Evolutionary conservation across 108 stramenopile species (phyloP).

Genomic region (Cyclotella baltica): DNA sequence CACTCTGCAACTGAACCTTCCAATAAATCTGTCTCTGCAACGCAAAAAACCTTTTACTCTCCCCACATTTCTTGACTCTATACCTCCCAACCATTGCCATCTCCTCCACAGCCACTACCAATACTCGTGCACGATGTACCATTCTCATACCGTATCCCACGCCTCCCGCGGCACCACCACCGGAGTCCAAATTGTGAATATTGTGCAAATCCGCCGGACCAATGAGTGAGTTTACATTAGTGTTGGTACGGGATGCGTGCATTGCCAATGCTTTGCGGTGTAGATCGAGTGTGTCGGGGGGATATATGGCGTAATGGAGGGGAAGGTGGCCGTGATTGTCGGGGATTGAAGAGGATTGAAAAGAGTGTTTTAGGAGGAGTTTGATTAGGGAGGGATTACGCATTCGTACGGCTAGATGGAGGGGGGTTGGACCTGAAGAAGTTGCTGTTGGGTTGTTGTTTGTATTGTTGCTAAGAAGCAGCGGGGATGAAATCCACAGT

Average conservation of each 20-base stretch:
- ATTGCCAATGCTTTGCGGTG: not conserved
- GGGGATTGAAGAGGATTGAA: not conserved
- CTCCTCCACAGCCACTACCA: not conserved
- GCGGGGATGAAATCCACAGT: slow-evolving; percentile 7
- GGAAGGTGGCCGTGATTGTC: slow-evolving; percentile 16
- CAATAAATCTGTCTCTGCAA: too few species aligned
- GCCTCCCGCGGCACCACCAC: slow-evolving; percentile 3
- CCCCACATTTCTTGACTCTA: not conserved
- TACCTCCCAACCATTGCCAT: not conserved
- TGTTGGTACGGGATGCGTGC: slow-evolving; percentile 1
- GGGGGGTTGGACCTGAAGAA: slow-evolving; percentile 17
- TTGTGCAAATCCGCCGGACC: not conserved
- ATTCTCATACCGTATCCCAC: slow-evolving; percentile 10
- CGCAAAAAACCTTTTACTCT: too few species aligned
- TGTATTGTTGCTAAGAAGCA: not conserved
- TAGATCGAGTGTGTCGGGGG: not conserved
- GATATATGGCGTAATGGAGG: slow-evolving; percentile 24
- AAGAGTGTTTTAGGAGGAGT: slow-evolving; percentile 20
- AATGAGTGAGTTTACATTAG: not conserved
- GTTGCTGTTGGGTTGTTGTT: not conserved
- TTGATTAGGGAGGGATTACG: slow-evolving; percentile 4
- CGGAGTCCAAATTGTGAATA: not conserved
- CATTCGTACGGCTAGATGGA: slow-evolving; percentile 31
- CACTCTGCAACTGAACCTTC: too few species aligned
- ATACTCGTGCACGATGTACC: not conserved